Percentiles rank a stretch among this genome's conserved stretches.
Conservation (phyloP, 164 flowering plant species). For the Dillenia turbinata region DNA sequence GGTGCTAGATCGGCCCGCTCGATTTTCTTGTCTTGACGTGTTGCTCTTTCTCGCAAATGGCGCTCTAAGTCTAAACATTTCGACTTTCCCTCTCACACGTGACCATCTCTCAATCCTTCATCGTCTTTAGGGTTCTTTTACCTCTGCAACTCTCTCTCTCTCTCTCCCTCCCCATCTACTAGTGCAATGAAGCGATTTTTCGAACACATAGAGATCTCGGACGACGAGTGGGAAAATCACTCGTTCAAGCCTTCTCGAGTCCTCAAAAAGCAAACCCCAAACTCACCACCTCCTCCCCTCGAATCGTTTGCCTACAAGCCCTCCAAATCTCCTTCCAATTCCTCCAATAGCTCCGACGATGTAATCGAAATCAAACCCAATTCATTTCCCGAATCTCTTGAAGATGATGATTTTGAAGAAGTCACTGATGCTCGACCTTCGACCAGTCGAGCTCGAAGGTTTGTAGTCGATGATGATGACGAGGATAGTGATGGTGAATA, state of each 20-base stretch:
- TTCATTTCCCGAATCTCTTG: neutral
- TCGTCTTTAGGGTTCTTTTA: no score
- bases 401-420: constrained; percentile 60
- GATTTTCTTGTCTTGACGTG: no score
- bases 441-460: constrained; percentile 48
- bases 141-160: no score
- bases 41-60: no score
- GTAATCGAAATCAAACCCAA: constrained; percentile 12
- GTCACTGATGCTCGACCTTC: constrained; percentile 15
- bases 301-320: constrained; percentile 60
- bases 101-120: no score
- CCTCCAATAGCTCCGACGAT: constrained; percentile 17
- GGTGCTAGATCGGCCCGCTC: no score
- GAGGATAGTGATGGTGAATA: constrained; percentile 41
- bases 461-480: constrained; percentile 61
- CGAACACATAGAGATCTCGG: constrained; percentile 45
- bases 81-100: no score
- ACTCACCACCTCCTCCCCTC: constrained; percentile 51
- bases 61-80: no score
- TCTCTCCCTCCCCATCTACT: no score
- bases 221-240: constrained; percentile 61
- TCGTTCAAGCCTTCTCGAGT: constrained; percentile 59
- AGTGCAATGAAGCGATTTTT: constrained; percentile 33
- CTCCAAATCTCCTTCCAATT: constrained; percentile 21
- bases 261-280: constrained; percentile 21